Base-by-base conservation (phyloP, 495 filamentous ascomycete genomes). In the Lasiosphaeria hispida region DNA sequence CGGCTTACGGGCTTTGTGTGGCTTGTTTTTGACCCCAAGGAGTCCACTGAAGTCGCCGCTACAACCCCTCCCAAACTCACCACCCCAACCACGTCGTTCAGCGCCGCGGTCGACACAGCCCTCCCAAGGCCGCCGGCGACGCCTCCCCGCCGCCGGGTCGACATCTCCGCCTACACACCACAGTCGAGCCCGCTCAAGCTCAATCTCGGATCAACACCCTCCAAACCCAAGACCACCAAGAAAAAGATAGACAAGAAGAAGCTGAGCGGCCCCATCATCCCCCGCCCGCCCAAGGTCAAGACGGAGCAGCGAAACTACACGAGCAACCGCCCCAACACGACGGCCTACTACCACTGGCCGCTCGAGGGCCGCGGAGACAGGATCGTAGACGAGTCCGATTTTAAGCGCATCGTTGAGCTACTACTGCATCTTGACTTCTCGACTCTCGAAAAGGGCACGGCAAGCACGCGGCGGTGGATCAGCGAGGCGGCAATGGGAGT, bases 1-100 rank as follows among this genome's bases (percentile, higher is more conserved):
- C 78, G 91, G 17, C 70, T 96, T 53, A 95, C 96, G 0, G 95
- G 94, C 0, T 99, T 99, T 65, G 75, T 97, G 10, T 99, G 94
- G 94, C 70, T 96, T 30, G 85, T 96, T 9, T 87, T 97, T 55
- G 87, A 83, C 63, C 82, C 76, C 8, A 48, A 53, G 40, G 40
- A 13, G 6, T 39, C 48, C 3, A 37, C n/a, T 2, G 45, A 42
- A 17, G 19, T 23, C 48, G 37, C 11, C 23, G 23, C 23, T 2
- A 30, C 23, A 5, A 15, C 42, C 14, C 48, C 2, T 2, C 18
- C 3, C 49, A 11, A 11, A 19, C 43, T 50, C 8, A 14, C 36
- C 15, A n/a, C 44, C 18, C 14, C 47, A 11, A 15, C 41, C 9
- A 11, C 58, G 8, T 67, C 68, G 4, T 63, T 69, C 3, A 52